Evolutionary conservation across 164 flowering plant genomes (phyloP), one percentile per base, ranked within the genome.

Genomic region (Litsea cubeba): DNA sequence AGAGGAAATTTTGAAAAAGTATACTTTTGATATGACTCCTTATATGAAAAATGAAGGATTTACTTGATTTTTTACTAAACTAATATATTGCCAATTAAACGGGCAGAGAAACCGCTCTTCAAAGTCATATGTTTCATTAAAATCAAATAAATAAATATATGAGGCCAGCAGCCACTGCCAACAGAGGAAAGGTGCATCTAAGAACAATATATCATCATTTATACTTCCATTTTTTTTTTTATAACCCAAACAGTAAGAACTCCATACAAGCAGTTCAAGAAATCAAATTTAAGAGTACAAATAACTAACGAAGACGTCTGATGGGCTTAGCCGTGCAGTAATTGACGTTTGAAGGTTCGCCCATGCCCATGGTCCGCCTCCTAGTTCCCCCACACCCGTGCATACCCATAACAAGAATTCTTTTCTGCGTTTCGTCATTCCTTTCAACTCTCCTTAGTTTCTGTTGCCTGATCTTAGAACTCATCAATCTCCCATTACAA

Each of bases 401-500:
- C 5, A 14, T 64, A n/a, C 77, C 75, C 75, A 51, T 71, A 15
- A 5, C 30, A 20, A 68, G 24, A 69, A 66, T 74, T 50, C 74
- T 77, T 54, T 78, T 79, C 77, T 86, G 85, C 68, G 73, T 71
- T 73, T 81, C 89, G 62, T 81, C 89, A 65, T 73, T 76, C 51
- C 83, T 82, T 65, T 83, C 86, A 20, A 77, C 83, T 72, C 84
- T 83, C 81, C 78, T 80, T 69, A 82, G 68, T 50, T 80, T 84
- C 20, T 78, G 79, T 60, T 76, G 82, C 10, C 79, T 23, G 5
- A 3, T 30, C 50, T 67, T 15, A 5, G 74, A 66, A 54, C n/a
- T 54, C 26, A 77, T 73, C 70, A 60, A 79, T 22, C 78, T 81
- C 40, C 78, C 81, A 6, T 76, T 25, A 20, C 71, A 50, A 12